Evolutionary conservation across 208 protist genomes (phyloP).

Genomic region (Leishmania major): DNA sequence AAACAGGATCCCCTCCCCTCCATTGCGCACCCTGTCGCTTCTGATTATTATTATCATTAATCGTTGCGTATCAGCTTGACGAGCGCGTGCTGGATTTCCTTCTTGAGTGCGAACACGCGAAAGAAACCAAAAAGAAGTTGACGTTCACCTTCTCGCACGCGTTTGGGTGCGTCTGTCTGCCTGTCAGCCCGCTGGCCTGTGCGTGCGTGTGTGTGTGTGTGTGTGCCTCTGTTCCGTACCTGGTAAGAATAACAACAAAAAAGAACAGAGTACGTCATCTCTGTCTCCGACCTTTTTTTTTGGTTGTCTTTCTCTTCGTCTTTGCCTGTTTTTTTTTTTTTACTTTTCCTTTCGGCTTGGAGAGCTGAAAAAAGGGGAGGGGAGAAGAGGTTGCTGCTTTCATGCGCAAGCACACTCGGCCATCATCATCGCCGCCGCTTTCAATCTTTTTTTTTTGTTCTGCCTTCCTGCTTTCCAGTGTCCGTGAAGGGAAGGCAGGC

Average conservation of each 20-base stretch:
- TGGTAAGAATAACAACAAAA: neutral
- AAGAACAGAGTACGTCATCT: neutral
- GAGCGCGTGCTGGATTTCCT: neutral
- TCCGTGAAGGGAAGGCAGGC: neutral
- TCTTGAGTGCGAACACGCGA: neutral
- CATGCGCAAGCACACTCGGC: neutral
- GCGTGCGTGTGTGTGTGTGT: neutral
- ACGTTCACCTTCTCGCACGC: neutral
- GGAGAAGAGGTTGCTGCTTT: neutral
- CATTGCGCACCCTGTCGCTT: neutral
- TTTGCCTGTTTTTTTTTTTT: neutral
- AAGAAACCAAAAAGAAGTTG: neutral
- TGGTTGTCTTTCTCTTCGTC: neutral
- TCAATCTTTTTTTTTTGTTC: neutral
- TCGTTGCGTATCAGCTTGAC: neutral
- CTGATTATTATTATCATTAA: neutral
- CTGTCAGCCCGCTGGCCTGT: no score
- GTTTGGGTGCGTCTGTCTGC: no score
- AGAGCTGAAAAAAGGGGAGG: neutral
- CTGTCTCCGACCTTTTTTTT: neutral
- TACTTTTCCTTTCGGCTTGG: neutral
- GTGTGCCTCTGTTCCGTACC: neutral
- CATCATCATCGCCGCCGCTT: neutral
- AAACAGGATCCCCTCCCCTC: neutral
- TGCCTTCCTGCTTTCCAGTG: neutral